A percentile compares a stretch with the other conserved stretches of the same genome.
These are phyloP conservation scores for Batrachochytrium dendrobatidis DNA, from an alignment of 371 early-diverging fungal species.

Conservation along the genomic window DNA sequence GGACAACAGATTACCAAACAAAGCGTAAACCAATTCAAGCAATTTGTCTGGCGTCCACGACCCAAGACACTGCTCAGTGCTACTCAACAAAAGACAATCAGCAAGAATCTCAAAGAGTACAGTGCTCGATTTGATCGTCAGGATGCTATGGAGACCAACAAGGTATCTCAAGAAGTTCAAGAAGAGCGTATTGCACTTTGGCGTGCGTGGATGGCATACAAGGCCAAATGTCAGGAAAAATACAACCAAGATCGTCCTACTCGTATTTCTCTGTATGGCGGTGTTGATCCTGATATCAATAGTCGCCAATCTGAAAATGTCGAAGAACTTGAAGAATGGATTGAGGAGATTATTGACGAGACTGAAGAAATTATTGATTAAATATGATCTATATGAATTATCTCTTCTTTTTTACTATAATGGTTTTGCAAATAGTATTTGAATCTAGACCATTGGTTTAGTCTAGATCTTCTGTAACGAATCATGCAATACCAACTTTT, in stretches of 20 bases:
- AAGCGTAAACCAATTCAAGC: constrained; percentile 77
- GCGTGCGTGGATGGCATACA: constrained; percentile 40
- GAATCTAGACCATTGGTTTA: too few relatives aligned
- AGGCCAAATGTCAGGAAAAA: constrained; percentile 23
- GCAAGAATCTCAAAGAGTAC: constrained; percentile 86
- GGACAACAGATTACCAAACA: constrained; percentile 75
- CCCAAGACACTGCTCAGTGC: constrained; percentile 70
- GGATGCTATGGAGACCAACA: constrained; percentile 31
- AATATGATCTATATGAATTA: too few relatives aligned
- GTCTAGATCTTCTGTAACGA: too few relatives aligned
- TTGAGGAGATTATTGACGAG: constrained; percentile 48
- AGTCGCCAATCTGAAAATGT: constrained; percentile 14
- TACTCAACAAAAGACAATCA: constrained; percentile 75
- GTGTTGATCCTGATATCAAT: constrained; percentile 29
- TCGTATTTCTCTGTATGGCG: constrained; percentile 32
- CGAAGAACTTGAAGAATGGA: constrained; percentile 32
- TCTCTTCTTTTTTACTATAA: too few relatives aligned
- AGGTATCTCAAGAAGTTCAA: constrained; percentile 29
- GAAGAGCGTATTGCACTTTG: constrained; percentile 27
- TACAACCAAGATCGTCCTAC: constrained; percentile 18
- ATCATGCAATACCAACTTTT: too few relatives aligned
- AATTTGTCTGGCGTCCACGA: constrained; percentile 92
- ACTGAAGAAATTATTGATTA: constrained; percentile 33
- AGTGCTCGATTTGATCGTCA: constrained; percentile 72
- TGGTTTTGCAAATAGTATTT: too few relatives aligned